These are phyloP conservation scores for Psilocybe mexicana DNA, from an alignment of 1,284 basidiomycete species.

Conservation along the genomic window DNA sequence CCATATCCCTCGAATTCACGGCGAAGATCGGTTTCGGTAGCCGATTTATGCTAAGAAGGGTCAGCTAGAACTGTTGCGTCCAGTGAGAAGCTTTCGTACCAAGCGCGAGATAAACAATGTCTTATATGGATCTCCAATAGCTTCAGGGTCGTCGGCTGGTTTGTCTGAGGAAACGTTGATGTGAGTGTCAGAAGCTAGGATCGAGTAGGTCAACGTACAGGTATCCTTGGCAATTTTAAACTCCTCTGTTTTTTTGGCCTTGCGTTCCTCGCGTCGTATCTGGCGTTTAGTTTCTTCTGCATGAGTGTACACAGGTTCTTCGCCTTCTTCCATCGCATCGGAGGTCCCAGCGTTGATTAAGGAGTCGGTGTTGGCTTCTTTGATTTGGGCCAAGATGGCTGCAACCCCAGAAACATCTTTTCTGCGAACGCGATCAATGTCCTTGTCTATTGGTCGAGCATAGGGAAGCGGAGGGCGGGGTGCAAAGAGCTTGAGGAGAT, in stretches of 20 bases:
- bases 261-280: conserved; percentile 77
- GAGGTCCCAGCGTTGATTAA: conserved; percentile 58
- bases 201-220: conserved; percentile 54
- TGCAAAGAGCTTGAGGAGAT: conserved; percentile 92
- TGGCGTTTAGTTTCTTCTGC: conserved; percentile 80
- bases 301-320: conserved; percentile 74
- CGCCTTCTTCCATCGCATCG: conserved; percentile 76
- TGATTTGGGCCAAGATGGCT: conserved; percentile 68
- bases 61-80: conserved; percentile 17
- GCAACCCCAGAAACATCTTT: conserved; percentile 80
- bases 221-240: conserved; percentile 82
- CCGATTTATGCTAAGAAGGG: conserved; percentile 72
- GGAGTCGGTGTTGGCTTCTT: conserved; percentile 73
- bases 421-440: conserved; percentile 70
- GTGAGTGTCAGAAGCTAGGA: conserved; percentile 1
- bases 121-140: conserved; percentile 97
- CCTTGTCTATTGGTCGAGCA: conserved; percentile 79
- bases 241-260: conserved; percentile 77
- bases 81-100: conserved; percentile 40
- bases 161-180: conserved; percentile 61
- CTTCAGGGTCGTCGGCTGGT: conserved; percentile 88
- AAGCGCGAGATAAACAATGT: conserved; percentile 95
- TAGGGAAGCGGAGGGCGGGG: conserved; percentile 88
- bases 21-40: conserved; percentile 88
- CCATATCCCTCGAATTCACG: conserved; percentile 97